Conservation (phyloP, 768 basidiomycete species). For the Tremella fuciformis region DNA sequence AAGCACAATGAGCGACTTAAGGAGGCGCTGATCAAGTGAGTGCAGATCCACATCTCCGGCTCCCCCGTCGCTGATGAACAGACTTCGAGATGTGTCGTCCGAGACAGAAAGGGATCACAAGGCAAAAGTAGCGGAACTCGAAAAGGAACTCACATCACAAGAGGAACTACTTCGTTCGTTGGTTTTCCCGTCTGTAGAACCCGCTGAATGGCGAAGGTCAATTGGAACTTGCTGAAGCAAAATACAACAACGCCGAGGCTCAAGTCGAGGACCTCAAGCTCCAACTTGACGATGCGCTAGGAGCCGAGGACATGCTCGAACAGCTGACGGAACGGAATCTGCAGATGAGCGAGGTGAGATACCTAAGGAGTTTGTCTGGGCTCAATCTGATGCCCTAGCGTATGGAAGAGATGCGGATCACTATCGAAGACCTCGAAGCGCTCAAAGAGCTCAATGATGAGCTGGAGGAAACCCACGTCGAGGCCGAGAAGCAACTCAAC, state of each 20-base stretch:
- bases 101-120: constrained; percentile 85
- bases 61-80: constrained; percentile 42
- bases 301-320: constrained; percentile 94
- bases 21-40: constrained; percentile 82
- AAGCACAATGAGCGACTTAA: constrained; percentile 95
- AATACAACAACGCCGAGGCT: constrained; percentile 79
- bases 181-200: background rate
- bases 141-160: constrained; percentile 73
- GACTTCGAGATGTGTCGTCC: constrained; percentile 80
- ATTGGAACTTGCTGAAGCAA: constrained; percentile 74
- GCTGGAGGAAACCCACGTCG: constrained; percentile 91
- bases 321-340: constrained; percentile 92
- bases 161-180: constrained; percentile 77
- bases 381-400: constrained; percentile 58
- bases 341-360: constrained; percentile 77
- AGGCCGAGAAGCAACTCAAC: constrained; percentile 85
- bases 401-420: constrained; percentile 95
- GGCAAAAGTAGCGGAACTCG: constrained; percentile 75
- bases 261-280: constrained; percentile 91
- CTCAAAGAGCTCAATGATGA: constrained; percentile 95
- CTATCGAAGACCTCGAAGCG: constrained; percentile 92
- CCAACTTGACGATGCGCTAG: constrained; percentile 90
- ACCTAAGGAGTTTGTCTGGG: background rate
- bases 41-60: background rate
- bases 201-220: constrained; percentile 58